These are phyloP conservation scores for Jacaranda mimosifolia DNA, from an alignment of 257 asterid species.

Conservation along the genomic window DNA sequence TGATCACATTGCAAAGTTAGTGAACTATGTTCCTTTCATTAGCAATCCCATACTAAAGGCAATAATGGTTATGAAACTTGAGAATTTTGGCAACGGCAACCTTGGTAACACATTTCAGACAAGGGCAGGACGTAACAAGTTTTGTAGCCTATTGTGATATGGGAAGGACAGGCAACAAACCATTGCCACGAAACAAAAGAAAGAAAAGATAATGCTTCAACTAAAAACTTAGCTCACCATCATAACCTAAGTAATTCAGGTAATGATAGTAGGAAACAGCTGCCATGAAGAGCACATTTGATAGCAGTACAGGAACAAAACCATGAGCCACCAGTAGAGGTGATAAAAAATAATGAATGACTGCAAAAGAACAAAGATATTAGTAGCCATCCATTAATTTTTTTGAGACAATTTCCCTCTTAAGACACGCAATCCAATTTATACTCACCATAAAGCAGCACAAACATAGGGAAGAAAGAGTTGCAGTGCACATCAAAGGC, in stretches of 20 bases:
- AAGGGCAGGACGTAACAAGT: background rate
- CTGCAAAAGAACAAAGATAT: slow-evolving; percentile 56
- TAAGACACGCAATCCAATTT: slow-evolving; percentile 17
- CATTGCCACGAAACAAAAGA: background rate
- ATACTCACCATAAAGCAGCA: slow-evolving; percentile 82
- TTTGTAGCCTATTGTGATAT: slow-evolving; percentile 17
- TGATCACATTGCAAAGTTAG: slow-evolving; percentile 1
- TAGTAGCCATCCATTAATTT: slow-evolving; percentile 33
- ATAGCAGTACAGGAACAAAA: slow-evolving; percentile 81
- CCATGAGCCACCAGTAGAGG: slow-evolving; percentile 97
- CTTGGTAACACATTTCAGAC: background rate
- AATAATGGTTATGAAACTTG: background rate
- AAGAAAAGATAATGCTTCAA: slow-evolving; percentile 26
- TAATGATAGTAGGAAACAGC: slow-evolving; percentile 94
- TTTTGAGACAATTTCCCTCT: slow-evolving; percentile 24
- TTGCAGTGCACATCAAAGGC: slow-evolving; percentile 99
- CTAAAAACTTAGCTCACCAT: slow-evolving; percentile 65
- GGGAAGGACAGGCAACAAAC: slow-evolving; percentile 15
- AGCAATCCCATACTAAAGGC: background rate
- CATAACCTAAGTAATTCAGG: slow-evolving; percentile 93
- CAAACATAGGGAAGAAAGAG: slow-evolving; percentile 97
- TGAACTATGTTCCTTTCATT: background rate
- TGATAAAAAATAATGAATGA: slow-evolving; percentile 85
- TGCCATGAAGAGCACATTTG: slow-evolving; percentile 94
- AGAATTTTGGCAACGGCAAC: background rate